Base-by-base conservation (phyloP, 1,284 basidiomycete species). In the Nidula niveotomentosa region DNA sequence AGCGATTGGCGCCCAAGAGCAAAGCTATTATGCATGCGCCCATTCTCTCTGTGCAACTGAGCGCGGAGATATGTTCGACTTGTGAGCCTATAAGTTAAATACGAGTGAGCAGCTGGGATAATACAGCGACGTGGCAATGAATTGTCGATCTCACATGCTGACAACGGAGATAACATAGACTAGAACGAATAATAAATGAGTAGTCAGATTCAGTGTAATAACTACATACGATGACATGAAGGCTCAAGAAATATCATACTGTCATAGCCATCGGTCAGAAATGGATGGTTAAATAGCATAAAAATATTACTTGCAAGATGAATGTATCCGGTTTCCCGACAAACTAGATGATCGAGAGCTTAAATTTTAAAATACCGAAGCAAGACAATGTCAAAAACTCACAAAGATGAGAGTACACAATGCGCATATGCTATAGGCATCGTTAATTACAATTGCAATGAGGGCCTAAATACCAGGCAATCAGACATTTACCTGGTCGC, bases 161-260 rank as follows among this genome's bases (percentile, higher is more conserved):
- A 51, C 15, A 35, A 51, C 49, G 12, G 49, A 51, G 12, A 51
- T 51, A 13, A 51, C 36, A 30, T 51, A 51, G 12, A 51, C 49
- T 41, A 30, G 30, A 30, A 5, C 5, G 30, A 30, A 30, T 15
- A 10, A 8, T 18, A 41, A 41, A 37, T 33, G 8, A 33, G 34
- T n/a, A 18, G 30, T 37, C 3, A 35, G 15, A 51, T 41, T 41
- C 10, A 41, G 6, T 10, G 34, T 6, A 37, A 39, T 13, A 43
- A 37, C 10, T 34, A 8, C 49, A 10, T 41, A 51, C 49, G 34
- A 18, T 51, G 49, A 30, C 36, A 37, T 10, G 49, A 51, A n/a
- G 49, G 49, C 41, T 51, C 49, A 35, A 51, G 30, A 41, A 41
- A 51, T 51, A 51, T 37, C 49, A 51, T 51, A 41, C 49, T 51